Base-by-base conservation (phyloP, 495 filamentous ascomycete species). In the Penicillium fimorum region DNA sequence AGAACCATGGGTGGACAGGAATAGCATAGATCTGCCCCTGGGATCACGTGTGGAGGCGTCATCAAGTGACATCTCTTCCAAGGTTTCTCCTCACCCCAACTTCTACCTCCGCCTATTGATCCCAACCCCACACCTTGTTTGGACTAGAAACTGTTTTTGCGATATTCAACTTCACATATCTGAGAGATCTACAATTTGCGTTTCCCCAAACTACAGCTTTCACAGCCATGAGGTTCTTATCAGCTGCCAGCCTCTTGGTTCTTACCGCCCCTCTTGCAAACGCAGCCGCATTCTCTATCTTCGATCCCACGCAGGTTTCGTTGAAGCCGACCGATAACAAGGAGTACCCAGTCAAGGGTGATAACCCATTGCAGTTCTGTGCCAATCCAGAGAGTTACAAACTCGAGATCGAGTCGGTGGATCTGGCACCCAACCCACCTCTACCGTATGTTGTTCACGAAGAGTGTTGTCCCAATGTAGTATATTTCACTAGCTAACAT, bases 351-450 rank as follows among this genome's bases (percentile, higher is more conserved):
- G 76, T 79, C 13, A 29, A 63, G 0, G 77, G 77, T 9, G 61
- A 77, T 3, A 79, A 79, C 58, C 77, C 77, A 0, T 47, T 80
- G 55, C 53, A 82, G 40, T 91, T 87, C 72, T 99, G 94, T 75
- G 64, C 79, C 25, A 64, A 79, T 22, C 83, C 90, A 4, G 71
- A 76, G 25, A 70, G 74, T 27, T 71, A 90, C 60, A 78, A 88
- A 50, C 78, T 97, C 57, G 64, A 79, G 8, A 91, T 99, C 56
- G 75, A 96, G 33, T 79, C 84, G 30, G 90, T 97, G 22, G 80
- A 96, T 63, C 64, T 99, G 56, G 58, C 70, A 10, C 94, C 94
- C 6, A 97, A 99, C 69, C 94, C 94, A 20, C 94, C 94, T 20
- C 56, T 80, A 64, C 73, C 91, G 94, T 97, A 86, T 53, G 92